Evolutionary conservation across 164 flowering plant species (phyloP).

Genomic region (Chimonanthus praecox): DNA sequence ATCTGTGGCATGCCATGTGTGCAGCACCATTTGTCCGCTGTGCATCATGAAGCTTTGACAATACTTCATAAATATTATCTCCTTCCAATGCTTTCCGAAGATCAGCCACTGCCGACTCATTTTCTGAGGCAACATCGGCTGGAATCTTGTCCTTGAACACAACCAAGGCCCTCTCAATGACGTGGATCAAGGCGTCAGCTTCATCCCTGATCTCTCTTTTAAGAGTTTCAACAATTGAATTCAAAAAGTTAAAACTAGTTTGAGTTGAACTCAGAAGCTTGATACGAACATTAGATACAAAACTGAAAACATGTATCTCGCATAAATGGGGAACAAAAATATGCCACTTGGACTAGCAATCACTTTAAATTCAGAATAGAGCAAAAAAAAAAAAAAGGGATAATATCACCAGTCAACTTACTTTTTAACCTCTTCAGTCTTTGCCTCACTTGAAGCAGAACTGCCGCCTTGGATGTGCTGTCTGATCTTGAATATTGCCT

Average conservation of each 20-base stretch:
- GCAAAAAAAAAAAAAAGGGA: not conserved
- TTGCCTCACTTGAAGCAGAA: slow-evolving; percentile 14
- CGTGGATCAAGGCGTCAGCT: slow-evolving; percentile 13
- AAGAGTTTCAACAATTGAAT: no score
- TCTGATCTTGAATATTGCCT: slow-evolving; percentile 13
- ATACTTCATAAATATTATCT: slow-evolving; percentile 7
- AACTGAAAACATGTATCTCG: not conserved
- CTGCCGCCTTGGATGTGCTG: slow-evolving; percentile 15
- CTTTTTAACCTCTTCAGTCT: slow-evolving; percentile 19
- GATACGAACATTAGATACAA: not conserved
- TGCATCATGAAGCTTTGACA: slow-evolving; percentile 11
- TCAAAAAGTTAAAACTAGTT: not conserved
- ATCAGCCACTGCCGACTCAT: slow-evolving; percentile 4
- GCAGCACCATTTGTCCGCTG: slow-evolving; percentile 21
- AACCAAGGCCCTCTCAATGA: slow-evolving; percentile 12
- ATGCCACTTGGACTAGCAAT: not conserved
- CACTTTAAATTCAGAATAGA: not conserved
- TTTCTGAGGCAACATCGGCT: slow-evolving; percentile 7
- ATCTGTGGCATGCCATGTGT: slow-evolving; percentile 13
- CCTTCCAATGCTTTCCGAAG: slow-evolving; percentile 12
- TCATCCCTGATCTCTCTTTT: slow-evolving; percentile 5
- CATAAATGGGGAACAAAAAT: not conserved
- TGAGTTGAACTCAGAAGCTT: not conserved
- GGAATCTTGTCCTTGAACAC: slow-evolving; percentile 14
- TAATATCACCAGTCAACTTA: not conserved